A percentile compares a stretch with the other conserved stretches of the same genome.
Evolutionary conservation across 2,329 filamentous ascomycete genomes (phyloP).

Genomic region (Dactylonectria macrodidyma): DNA sequence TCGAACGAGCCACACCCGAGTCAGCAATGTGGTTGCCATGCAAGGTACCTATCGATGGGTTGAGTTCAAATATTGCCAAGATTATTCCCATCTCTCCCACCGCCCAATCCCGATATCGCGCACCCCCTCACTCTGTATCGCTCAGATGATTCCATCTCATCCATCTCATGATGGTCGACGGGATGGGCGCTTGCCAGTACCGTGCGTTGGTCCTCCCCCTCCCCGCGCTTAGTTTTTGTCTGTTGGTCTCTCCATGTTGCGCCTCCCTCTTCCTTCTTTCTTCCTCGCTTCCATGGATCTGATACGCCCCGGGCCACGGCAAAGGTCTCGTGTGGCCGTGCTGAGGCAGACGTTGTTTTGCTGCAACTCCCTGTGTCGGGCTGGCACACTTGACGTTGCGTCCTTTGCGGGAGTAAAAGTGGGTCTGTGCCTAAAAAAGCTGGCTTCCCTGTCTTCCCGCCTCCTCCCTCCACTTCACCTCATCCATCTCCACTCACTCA

Average conservation of each 20-base stretch:
- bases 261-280: background rate
- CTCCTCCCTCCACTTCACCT: background rate
- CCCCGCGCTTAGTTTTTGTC: background rate
- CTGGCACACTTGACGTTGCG: conserved; percentile 12
- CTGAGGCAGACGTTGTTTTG: conserved; percentile 24
- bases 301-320: conserved; percentile 15
- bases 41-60: too few relatives aligned
- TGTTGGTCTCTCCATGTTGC: background rate
- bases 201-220: too few relatives aligned
- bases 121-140: background rate
- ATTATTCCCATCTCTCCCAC: background rate
- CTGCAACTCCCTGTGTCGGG: background rate
- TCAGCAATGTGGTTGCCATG: background rate
- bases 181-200: background rate
- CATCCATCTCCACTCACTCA: background rate
- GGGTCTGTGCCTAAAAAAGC: background rate
- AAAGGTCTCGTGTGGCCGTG: conserved; percentile 17
- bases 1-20: background rate
- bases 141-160: background rate
- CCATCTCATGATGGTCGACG: background rate
- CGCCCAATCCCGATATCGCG: background rate
- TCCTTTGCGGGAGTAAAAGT: background rate
- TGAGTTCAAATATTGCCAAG: too few relatives aligned
- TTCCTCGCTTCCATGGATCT: background rate
- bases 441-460: background rate